These are phyloP conservation scores for Penicillium sp. DNA, from an alignment of 2,329 filamentous ascomycete species.

Conservation along the genomic window DNA sequence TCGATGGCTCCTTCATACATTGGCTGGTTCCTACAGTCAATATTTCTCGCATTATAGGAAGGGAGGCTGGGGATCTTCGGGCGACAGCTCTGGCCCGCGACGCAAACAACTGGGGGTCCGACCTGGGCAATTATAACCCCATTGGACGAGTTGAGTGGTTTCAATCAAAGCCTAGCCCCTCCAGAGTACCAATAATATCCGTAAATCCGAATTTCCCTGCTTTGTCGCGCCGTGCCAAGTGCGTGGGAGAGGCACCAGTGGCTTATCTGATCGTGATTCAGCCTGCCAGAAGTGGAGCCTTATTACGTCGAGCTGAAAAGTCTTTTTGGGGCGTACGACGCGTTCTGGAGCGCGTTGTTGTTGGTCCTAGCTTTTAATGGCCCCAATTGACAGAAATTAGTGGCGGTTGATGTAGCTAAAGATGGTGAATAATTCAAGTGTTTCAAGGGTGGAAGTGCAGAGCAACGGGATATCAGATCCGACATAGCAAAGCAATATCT, in stretches of 20 bases:
- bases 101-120: conserved; percentile 2
- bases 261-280: conserved; percentile 31
- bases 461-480: conserved; percentile 1
- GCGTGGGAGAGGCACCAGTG: conserved; percentile 10
- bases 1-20: not conserved
- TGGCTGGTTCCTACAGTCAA: not conserved
- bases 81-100: conserved; percentile 2
- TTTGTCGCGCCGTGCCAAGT: conserved; percentile 25
- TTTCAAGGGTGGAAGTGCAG: conserved; percentile 1
- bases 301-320: conserved; percentile 16
- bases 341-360: conserved; percentile 15
- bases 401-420: not conserved
- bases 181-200: conserved; percentile 25
- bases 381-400: not conserved
- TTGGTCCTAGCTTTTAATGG: not conserved
- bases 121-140: conserved; percentile 5
- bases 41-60: not conserved
- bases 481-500: not conserved
- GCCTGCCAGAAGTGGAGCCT: conserved; percentile 10
- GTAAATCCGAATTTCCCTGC: conserved; percentile 27
- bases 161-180: conserved; percentile 3
- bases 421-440: not conserved
- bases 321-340: conserved; percentile 1
- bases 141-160: conserved; percentile 5
- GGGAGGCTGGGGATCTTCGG: conserved; percentile 6